Evolutionary conservation across 164 flowering plant genomes (phyloP), one percentile per base, ranked within the genome.

Genomic region (Stephania yunnanensis): DNA sequence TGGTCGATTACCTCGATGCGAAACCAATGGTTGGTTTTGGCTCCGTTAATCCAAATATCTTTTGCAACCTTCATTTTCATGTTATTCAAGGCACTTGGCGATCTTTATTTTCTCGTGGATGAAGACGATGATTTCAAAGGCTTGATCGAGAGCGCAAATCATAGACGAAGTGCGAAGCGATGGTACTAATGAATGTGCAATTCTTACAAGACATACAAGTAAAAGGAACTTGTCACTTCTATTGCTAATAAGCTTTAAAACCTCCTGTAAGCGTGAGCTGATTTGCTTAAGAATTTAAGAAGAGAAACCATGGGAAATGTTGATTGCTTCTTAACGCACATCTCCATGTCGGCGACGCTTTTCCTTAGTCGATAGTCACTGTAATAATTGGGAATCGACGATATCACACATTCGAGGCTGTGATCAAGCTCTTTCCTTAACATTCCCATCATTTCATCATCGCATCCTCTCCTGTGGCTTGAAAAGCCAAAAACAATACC

Each of bases 71-170:
- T 42, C 20, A 22, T 69, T 2, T 12, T 42, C n/a, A 19, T 42
- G 68, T n/a, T 69, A 1, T 10, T n/a, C 6, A 48, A 20, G 17
- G 44, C 44, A 19, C 55, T n/a, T n/a, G 15, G 22, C 42, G 1
- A 1, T 75, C 42, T 36, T 36, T 36, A 4, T 36, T 36, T 36
- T 36, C 42, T 36, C 42, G 22, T 69, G 67, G 7, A 75, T 58
- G 50, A 69, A 75, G 36, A 22, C 20, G 12, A 75, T 53, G 61
- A 69, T 50, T 53, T 75, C 72, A 2, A 66, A 75, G 25, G 17
- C 67, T 55, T 75, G 68, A 6, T 70, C 31, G 17, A 50, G 53
- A 3, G 68, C 42, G 10, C 53, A 31, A 17, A 70, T 25, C 42
- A 75, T n/a, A n/a, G 10, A 10, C 6, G 17, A 42, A 10, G 12